These are phyloP conservation scores for Aspergillus novoparasiticus DNA, from an alignment of 2,329 filamentous ascomycete genomes.

Conservation along the genomic window DNA sequence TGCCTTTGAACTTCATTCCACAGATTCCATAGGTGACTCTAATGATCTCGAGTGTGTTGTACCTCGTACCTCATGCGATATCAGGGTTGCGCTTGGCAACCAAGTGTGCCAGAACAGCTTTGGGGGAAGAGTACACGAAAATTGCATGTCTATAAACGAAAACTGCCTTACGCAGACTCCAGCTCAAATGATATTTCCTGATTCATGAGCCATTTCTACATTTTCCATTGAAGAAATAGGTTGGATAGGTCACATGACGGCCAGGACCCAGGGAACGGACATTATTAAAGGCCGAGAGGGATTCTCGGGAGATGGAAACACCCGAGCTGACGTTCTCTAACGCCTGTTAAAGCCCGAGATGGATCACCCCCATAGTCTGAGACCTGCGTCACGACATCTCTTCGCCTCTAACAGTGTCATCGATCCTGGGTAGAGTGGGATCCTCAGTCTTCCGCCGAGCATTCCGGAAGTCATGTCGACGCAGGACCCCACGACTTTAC, in stretches of 20 bases:
- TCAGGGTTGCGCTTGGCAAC: too few relatives aligned
- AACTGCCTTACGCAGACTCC: too few relatives aligned
- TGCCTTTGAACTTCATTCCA: too few relatives aligned
- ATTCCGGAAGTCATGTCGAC: not conserved
- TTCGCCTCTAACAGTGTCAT: not conserved
- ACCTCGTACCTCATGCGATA: too few relatives aligned
- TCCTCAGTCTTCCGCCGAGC: not conserved
- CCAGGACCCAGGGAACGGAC: not conserved
- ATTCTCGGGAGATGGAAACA: not conserved
- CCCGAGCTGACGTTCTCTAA: not conserved
- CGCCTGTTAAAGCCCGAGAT: not conserved
- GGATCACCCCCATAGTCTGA: not conserved
- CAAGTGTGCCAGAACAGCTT: too few relatives aligned
- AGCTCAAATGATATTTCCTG: not conserved
- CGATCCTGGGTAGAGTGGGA: not conserved
- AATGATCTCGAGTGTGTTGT: too few relatives aligned
- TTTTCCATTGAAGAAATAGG: too few relatives aligned
- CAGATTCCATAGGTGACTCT: too few relatives aligned
- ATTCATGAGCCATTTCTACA: slow-evolving; percentile 14
- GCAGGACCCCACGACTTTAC: not conserved
- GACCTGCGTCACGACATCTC: not conserved
- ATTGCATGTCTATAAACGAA: too few relatives aligned
- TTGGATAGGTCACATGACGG: not conserved
- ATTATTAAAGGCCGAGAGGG: not conserved
- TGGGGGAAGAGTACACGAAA: too few relatives aligned